Evolutionary conservation across 768 basidiomycete species (phyloP).

Genomic region (Lenzites betulinus): DNA sequence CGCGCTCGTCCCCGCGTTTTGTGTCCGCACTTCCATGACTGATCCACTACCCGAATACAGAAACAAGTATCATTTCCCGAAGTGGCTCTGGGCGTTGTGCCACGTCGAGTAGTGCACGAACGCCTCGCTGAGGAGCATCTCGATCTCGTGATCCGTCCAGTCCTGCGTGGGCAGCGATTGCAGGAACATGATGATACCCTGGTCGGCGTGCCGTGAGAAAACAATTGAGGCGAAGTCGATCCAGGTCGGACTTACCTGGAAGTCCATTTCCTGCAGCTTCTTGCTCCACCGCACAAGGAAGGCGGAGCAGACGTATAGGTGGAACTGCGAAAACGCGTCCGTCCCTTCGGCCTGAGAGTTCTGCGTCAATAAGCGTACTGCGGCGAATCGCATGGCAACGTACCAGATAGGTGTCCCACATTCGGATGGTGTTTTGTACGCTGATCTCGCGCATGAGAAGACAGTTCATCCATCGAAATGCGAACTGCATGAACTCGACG

Average conservation of each 20-base stretch:
- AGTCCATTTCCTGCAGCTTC: conserved; percentile 94
- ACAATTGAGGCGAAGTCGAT: not conserved
- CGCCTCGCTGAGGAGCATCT: conserved; percentile 93
- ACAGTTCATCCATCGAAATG: conserved; percentile 99
- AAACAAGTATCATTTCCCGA: conserved; percentile 37
- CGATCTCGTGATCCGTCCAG: conserved; percentile 96
- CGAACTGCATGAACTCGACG: conserved; percentile 99
- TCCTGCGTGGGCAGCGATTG: conserved; percentile 89
- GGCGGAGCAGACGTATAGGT: conserved; percentile 96
- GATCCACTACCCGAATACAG: not conserved
- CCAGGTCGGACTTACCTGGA: conserved; percentile 67
- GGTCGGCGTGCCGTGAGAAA: not conserved
- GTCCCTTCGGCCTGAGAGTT: conserved; percentile 83
- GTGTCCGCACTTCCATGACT: not conserved
- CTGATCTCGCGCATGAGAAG: conserved; percentile 97
- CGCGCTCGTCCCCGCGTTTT: conserved; percentile 1
- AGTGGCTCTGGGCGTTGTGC: conserved; percentile 92
- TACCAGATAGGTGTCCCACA: conserved; percentile 99
- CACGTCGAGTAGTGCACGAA: conserved; percentile 92
- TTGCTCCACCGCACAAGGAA: conserved; percentile 97
- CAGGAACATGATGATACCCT: conserved; percentile 99
- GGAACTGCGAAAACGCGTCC: conserved; percentile 98
- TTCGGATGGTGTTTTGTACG: conserved; percentile 93
- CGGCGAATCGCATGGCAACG: conserved; percentile 30
- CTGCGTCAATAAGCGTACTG: not conserved